Evolutionary conservation across 2,329 filamentous ascomycete genomes (phyloP).

Genomic region (Paracoccidioides brasiliensis): DNA sequence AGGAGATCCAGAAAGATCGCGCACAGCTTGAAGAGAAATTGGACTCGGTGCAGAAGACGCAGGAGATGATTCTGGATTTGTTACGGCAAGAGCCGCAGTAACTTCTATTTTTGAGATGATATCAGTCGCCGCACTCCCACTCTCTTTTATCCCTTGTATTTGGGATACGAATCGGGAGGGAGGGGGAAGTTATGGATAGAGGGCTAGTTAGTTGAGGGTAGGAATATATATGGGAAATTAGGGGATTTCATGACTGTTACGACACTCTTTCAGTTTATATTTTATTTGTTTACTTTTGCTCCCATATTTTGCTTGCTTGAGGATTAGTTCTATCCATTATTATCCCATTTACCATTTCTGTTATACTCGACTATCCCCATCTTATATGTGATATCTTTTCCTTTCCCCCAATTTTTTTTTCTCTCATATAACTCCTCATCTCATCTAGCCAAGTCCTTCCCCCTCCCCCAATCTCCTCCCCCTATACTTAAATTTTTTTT

Average conservation of each 20-base stretch:
- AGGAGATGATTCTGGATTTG: slow-evolving; percentile 31
- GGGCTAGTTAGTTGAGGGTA: background rate
- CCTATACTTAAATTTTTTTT: no score
- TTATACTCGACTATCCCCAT: no score
- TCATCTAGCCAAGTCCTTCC: no score
- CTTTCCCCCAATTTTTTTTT: no score
- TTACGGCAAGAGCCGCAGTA: slow-evolving; percentile 21
- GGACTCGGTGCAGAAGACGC: slow-evolving; percentile 27
- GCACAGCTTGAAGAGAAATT: slow-evolving; percentile 23
- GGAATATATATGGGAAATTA: background rate
- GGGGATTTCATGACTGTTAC: background rate
- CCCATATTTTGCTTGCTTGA: no score
- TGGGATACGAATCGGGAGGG: background rate
- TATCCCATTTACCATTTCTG: no score
- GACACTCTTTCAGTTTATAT: background rate
- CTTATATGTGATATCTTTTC: no score
- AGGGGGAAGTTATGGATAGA: background rate
- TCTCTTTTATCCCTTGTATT: background rate
- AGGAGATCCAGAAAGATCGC: slow-evolving; percentile 22
- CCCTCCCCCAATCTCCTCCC: no score
- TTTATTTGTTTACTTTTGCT: background rate
- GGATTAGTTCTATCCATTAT: no score
- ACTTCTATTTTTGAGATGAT: background rate
- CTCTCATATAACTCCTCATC: no score
- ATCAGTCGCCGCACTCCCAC: no score